These are phyloP conservation scores for Colletotrichum gigasporum DNA, from an alignment of 2,329 filamentous ascomycete species.

Conservation along the genomic window DNA sequence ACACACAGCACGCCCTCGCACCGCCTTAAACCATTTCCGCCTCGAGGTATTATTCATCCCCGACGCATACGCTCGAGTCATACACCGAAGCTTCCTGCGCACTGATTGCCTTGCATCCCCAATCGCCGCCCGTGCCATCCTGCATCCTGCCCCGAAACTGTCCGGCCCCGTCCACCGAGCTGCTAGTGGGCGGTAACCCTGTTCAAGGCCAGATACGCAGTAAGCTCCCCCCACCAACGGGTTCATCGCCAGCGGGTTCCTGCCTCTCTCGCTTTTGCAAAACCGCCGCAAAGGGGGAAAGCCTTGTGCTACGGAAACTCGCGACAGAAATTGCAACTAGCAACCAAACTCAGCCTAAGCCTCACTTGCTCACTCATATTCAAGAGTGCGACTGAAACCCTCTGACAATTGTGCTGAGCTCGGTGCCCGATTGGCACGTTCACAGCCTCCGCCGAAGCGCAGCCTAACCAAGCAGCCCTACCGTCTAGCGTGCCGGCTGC, in stretches of 20 bases:
- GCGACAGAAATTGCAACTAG: neutral
- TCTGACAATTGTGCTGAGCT: constrained; percentile 1
- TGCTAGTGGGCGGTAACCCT: neutral
- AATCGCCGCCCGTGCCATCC: constrained; percentile 8
- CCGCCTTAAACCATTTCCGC: neutral
- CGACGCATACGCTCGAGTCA: neutral
- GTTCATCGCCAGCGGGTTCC: neutral
- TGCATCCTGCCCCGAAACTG: constrained; percentile 4
- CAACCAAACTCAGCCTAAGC: constrained; percentile 4
- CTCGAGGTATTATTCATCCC: constrained; percentile 4
- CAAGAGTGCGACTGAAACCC: constrained; percentile 23
- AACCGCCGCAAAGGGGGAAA: neutral
- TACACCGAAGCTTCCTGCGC: neutral
- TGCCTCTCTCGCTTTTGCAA: neutral
- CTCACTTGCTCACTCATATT: constrained; percentile 9
- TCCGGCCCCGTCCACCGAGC: neutral
- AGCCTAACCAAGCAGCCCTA: constrained; percentile 25
- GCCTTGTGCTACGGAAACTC: neutral
- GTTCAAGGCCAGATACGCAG: constrained; percentile 17
- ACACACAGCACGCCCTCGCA: neutral
- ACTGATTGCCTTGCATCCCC: constrained; percentile 14
- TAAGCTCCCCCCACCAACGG: neutral
- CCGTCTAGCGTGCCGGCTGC: constrained; percentile 26
- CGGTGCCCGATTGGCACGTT: constrained; percentile 15
- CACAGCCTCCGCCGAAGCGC: constrained; percentile 19